Percentiles rank a stretch among this genome's conserved stretches.
These are phyloP conservation scores for Kodamaea jinghongensis DNA, from an alignment of 805 yeast species.

Conservation along the genomic window DNA sequence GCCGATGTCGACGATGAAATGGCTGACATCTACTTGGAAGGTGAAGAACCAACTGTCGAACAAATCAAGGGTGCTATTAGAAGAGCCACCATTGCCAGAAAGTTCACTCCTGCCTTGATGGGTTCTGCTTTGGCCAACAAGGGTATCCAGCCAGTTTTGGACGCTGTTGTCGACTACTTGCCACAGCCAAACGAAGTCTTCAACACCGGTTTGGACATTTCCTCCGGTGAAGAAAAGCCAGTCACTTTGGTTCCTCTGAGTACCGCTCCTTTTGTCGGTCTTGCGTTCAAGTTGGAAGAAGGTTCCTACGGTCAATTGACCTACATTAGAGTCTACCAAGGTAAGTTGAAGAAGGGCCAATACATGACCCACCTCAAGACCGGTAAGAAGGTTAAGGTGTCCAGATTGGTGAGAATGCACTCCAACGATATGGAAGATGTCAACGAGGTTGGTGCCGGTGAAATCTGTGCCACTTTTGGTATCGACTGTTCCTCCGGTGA, in stretches of 20 bases:
- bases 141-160: slow-evolving; percentile 93
- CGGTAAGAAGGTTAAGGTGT: slow-evolving; percentile 89
- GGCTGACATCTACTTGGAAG: slow-evolving; percentile 90
- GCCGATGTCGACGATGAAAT: slow-evolving; percentile 99
- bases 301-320: slow-evolving; percentile 98
- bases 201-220: slow-evolving; percentile 82
- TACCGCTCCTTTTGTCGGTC: slow-evolving; percentile 81
- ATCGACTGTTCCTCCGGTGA: slow-evolving; percentile 99
- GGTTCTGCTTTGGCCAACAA: slow-evolving; percentile 97
- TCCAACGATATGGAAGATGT: slow-evolving; percentile 99
- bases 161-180: slow-evolving; percentile 91
- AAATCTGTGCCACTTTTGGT: slow-evolving; percentile 98
- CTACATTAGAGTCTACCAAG: slow-evolving; percentile 95
- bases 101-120: slow-evolving; percentile 98
- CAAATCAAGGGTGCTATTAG: slow-evolving; percentile 90
- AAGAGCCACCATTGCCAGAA: slow-evolving; percentile 91
- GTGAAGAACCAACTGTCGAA: slow-evolving; percentile 77
- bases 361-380: slow-evolving; percentile 86
- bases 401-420: slow-evolving; percentile 94
- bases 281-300: slow-evolving; percentile 98
- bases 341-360: slow-evolving; percentile 85
- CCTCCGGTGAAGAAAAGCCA: slow-evolving; percentile 50
- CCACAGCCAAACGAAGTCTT: slow-evolving; percentile 94
- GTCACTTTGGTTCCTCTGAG: slow-evolving; percentile 73
- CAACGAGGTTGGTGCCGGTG: slow-evolving; percentile 94